Conservation (phyloP, 2,329 filamentous ascomycete genomes). For the Colletotrichum chlorophyti region DNA sequence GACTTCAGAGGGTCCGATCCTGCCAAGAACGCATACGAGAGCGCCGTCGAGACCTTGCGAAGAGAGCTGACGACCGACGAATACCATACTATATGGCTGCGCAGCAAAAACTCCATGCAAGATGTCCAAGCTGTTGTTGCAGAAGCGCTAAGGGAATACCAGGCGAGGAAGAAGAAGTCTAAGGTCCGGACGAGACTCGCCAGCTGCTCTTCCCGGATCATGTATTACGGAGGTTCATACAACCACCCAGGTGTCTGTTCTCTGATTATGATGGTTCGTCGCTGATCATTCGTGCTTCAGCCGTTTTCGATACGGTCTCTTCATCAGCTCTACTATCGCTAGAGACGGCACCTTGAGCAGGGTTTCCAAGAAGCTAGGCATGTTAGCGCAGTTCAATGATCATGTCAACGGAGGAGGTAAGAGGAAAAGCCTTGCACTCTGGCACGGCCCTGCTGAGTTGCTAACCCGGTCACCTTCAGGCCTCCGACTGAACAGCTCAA, state of each 20-base stretch:
- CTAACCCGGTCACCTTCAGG: neutral
- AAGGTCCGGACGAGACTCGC: neutral
- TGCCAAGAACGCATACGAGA: neutral
- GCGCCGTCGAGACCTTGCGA: neutral
- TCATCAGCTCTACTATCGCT: neutral
- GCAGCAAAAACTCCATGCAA: neutral
- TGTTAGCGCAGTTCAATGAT: neutral
- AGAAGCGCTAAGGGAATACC: neutral
- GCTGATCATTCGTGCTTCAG: neutral
- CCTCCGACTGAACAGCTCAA: neutral
- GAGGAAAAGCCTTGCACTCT: neutral
- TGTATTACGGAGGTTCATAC: slow-evolving; percentile 3
- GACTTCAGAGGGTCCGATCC: neutral
- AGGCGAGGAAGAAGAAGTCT: neutral
- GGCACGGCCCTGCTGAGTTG: neutral
- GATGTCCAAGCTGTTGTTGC: neutral
- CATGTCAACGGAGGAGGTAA: neutral
- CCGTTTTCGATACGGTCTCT: slow-evolving; percentile 2
- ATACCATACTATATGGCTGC: neutral
- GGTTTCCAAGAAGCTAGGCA: neutral
- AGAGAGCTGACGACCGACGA: neutral
- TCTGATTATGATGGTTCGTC: neutral
- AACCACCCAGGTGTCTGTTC: neutral
- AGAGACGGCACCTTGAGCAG: neutral
- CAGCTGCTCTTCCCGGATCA: neutral